Percentiles rank a stretch among this genome's conserved stretches.
Conservation (phyloP, 306 rosid genomes). For the Vachellia pachyceras region DNA sequence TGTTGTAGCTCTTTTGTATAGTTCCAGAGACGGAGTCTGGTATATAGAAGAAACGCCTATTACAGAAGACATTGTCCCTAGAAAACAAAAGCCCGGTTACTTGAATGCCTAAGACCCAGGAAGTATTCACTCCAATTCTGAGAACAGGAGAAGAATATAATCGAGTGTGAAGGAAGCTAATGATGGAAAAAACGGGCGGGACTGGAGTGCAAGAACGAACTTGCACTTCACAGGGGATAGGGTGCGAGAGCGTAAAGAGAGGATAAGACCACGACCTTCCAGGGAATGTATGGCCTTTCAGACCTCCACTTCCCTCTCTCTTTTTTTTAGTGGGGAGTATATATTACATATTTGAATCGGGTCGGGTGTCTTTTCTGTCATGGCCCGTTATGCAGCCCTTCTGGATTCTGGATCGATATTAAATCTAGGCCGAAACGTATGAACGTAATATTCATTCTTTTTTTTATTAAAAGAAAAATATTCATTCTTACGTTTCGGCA, state of each 20-base stretch:
- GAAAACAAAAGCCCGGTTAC: neutral
- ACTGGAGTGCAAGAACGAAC: neutral
- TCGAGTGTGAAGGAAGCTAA: neutral
- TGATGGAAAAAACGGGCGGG: neutral
- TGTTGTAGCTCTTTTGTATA: slow-evolving; percentile 38
- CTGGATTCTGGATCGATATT: neutral
- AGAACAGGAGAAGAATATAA: slow-evolving; percentile 16
- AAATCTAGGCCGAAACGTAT: neutral
- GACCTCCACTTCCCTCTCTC: slow-evolving; percentile 50
- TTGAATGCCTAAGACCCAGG: neutral
- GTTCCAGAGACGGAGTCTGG: slow-evolving; percentile 61
- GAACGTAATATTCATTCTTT: too few relatives aligned
- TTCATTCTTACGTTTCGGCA: too few relatives aligned
- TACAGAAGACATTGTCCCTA: slow-evolving; percentile 64
- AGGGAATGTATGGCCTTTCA: slow-evolving; percentile 54
- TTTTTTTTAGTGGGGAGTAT: neutral
- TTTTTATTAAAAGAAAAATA: too few relatives aligned
- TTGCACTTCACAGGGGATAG: neutral
- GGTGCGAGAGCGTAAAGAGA: slow-evolving; percentile 6
- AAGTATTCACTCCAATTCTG: slow-evolving; percentile 21
- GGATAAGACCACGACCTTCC: slow-evolving; percentile 32
- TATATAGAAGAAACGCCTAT: slow-evolving; percentile 71
- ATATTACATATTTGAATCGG: neutral
- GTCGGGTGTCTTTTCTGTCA: neutral
- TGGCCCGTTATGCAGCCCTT: neutral